Percentiles rank a stretch among this genome's conserved stretches.
phyloP scores from a whole-genome alignment of 805 yeast species.

The Sungouiella thailandica region DNA sequence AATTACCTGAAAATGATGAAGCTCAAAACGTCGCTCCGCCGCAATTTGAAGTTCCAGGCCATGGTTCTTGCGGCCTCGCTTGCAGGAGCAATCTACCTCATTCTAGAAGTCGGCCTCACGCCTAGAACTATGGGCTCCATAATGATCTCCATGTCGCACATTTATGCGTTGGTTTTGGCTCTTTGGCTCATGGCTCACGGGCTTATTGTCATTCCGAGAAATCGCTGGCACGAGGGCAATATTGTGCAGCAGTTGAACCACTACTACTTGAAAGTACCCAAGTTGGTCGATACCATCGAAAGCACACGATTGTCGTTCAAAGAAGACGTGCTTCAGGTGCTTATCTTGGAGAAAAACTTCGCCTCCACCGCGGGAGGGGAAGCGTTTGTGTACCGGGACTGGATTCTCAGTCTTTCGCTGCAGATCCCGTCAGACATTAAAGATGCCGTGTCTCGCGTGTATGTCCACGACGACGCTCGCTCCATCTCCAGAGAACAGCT shows the following conservation, averaged over 20 bases:
- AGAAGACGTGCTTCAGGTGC: slow-evolving; percentile 58
- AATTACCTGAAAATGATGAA: slow-evolving; percentile 44
- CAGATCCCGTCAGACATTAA: slow-evolving; percentile 37
- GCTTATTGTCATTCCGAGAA: slow-evolving; percentile 59
- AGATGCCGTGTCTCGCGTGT: slow-evolving; percentile 29
- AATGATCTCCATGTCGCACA: slow-evolving; percentile 71
- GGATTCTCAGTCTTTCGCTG: slow-evolving; percentile 58
- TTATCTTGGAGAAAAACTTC: slow-evolving; percentile 44
- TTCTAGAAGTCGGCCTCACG: slow-evolving; percentile 48
- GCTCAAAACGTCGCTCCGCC: slow-evolving; percentile 52
- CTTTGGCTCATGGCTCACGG: slow-evolving; percentile 88
- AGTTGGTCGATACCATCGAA: slow-evolving; percentile 52
- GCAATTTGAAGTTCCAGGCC: slow-evolving; percentile 57
- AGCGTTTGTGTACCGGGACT: slow-evolving; percentile 47
- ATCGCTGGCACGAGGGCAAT: slow-evolving; percentile 34
- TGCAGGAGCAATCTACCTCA: slow-evolving; percentile 54
- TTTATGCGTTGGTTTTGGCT: slow-evolving; percentile 68
- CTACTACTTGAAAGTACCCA: slow-evolving; percentile 52
- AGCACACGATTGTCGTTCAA: slow-evolving; percentile 59
- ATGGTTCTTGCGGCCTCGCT: slow-evolving; percentile 49
- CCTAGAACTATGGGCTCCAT: slow-evolving; percentile 57
- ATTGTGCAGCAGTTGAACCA: slow-evolving; percentile 25
- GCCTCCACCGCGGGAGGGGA: slow-evolving; percentile 20
- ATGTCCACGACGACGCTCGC: slow-evolving; percentile 16
- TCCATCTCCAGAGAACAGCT: slow-evolving; percentile 28